Percentiles rank a stretch among this genome's conserved stretches.
phyloP scores from a whole-genome alignment of 225 moss, liverwort and hornwort genomes.

The Straminergon stramineum region DNA sequence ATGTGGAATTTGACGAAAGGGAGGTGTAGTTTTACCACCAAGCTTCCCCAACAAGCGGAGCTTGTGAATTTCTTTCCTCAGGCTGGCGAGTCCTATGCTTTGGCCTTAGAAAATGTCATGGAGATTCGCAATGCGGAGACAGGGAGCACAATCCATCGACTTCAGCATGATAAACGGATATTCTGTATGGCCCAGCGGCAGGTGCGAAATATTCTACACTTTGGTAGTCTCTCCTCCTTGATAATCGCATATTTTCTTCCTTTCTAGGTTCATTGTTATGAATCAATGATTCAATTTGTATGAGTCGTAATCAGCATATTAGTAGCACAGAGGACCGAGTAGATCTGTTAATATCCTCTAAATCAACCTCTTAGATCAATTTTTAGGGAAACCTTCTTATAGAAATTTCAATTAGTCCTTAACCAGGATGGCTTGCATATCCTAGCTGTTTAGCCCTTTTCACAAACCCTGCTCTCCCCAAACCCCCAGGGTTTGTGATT shows the following conservation, averaged over 20 bases:
- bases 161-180: slow-evolving; percentile 61
- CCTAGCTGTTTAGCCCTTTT: background rate
- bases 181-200: slow-evolving; percentile 68
- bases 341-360: background rate
- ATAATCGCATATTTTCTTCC: background rate
- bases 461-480: background rate
- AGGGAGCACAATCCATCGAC: slow-evolving; percentile 44
- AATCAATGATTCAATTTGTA: background rate
- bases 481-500: background rate
- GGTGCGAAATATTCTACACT: slow-evolving; percentile 42
- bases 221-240: background rate
- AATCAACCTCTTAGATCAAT: too few relatives aligned
- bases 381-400: background rate
- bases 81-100: slow-evolving; percentile 65
- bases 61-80: slow-evolving; percentile 75
- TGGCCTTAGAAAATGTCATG: slow-evolving; percentile 47
- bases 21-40: slow-evolving; percentile 77
- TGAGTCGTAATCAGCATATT: background rate
- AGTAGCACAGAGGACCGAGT: too few relatives aligned
- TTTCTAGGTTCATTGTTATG: background rate
- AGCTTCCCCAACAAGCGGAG: slow-evolving; percentile 52
- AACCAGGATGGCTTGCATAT: background rate
- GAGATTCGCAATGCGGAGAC: slow-evolving; percentile 77
- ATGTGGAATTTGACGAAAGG: slow-evolving; percentile 99
- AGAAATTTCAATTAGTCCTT: too few relatives aligned